Evolutionary conservation across 768 basidiomycete species (phyloP).

Genomic region (Lepiota subincarnata): DNA sequence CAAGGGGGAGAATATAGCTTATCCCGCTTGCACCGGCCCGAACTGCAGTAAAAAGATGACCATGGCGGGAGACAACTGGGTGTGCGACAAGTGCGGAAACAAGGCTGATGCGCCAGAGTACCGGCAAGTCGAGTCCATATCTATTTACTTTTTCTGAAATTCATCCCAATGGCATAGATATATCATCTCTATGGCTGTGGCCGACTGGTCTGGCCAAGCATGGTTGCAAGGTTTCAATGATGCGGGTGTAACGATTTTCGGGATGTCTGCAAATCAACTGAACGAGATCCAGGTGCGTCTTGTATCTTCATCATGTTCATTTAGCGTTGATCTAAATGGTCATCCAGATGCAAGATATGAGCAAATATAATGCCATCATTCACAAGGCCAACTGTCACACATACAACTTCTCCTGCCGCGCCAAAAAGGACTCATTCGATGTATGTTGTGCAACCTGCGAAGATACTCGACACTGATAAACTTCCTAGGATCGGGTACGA

Average conservation of each 20-base stretch:
- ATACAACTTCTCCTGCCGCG: constrained; percentile 82
- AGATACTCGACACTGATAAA: not conserved
- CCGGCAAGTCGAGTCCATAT: constrained; percentile 47
- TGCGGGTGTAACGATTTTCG: constrained; percentile 71
- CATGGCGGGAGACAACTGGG: constrained; percentile 67
- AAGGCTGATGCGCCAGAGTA: constrained; percentile 68
- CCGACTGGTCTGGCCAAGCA: constrained; percentile 85
- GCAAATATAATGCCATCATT: constrained; percentile 54
- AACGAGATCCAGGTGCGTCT: constrained; percentile 61
- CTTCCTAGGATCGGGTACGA: constrained; percentile 68
- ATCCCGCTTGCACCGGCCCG: constrained; percentile 81
- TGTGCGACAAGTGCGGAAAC: constrained; percentile 90
- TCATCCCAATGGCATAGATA: constrained; percentile 40
- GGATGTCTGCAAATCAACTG: constrained; percentile 75
- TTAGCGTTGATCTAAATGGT: not conserved
- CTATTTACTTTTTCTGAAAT: not conserved
- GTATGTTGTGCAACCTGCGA: constrained; percentile 39
- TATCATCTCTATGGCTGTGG: constrained; percentile 79
- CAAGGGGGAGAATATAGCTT: constrained; percentile 75
- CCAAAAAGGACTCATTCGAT: constrained; percentile 83
- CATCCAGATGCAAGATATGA: constrained; percentile 54
- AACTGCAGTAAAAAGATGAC: constrained; percentile 90
- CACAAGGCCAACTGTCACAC: constrained; percentile 61
- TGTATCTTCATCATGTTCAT: not conserved
- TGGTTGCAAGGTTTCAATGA: constrained; percentile 98